Evolutionary conservation across 2,329 filamentous ascomycete species (phyloP).

Genomic region (Exutisphaerella laricina): DNA sequence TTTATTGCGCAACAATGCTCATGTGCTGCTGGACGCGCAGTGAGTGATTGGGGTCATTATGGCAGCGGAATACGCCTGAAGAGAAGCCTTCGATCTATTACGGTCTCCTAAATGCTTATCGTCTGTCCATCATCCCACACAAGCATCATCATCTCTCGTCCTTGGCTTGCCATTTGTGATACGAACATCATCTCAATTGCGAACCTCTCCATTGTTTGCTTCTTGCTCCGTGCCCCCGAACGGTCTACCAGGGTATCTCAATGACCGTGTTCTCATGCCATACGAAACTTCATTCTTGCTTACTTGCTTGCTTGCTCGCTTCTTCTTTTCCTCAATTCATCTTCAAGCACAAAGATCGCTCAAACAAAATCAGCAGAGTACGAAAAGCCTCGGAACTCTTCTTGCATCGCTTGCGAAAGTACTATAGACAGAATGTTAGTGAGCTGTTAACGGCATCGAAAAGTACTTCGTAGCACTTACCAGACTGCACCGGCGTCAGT

Average conservation of each 20-base stretch:
- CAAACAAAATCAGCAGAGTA: slow-evolving; percentile 89
- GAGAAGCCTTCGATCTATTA: background rate
- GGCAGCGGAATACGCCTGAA: background rate
- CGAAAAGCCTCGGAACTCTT: slow-evolving; percentile 98
- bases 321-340: background rate
- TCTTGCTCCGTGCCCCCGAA: background rate
- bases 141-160: background rate
- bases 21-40: no score
- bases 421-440: slow-evolving; percentile 53
- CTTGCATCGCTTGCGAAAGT: slow-evolving; percentile 96
- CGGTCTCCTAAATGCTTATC: slow-evolving; percentile 1
- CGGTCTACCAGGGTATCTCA: slow-evolving; percentile 6
- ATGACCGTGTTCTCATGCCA: slow-evolving; percentile 1
- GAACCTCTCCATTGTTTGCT: no score
- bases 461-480: slow-evolving; percentile 61
- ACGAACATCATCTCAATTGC: no score
- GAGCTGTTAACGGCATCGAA: no score
- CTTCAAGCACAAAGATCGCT: slow-evolving; percentile 17
- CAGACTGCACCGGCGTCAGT: slow-evolving; percentile 91
- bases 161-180: background rate
- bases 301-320: background rate
- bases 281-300: background rate
- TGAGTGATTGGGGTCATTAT: background rate
- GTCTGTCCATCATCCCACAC: background rate
- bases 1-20: no score